A percentile compares a stretch with the other conserved stretches of the same genome.
Evolutionary conservation across 73 alveolate genomes (phyloP).

Genomic region (Breviolum minutum): DNA sequence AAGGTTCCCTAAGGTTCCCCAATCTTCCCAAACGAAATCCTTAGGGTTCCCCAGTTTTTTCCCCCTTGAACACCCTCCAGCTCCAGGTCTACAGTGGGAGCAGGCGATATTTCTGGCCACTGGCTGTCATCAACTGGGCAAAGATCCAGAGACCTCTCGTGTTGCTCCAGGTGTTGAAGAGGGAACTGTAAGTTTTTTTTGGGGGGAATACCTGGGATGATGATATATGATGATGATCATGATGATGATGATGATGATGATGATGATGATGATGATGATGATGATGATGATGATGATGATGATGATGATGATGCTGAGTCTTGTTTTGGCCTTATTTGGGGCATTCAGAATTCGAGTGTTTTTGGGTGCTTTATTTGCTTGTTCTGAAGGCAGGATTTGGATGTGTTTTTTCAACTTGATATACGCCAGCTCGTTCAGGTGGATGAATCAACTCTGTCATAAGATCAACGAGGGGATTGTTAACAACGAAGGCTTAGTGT

Average conservation of each 20-base stretch:
- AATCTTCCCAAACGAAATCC: no score
- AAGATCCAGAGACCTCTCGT: neutral
- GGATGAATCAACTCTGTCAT: no score
- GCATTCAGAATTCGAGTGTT: no score
- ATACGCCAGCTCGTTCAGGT: no score
- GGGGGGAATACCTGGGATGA: neutral
- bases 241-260: neutral
- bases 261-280: neutral
- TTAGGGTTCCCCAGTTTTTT: no score
- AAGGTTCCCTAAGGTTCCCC: neutral
- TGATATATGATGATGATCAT: neutral
- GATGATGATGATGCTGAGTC: neutral
- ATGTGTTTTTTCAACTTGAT: neutral
- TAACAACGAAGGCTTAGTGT: no score
- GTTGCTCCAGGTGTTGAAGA: neutral
- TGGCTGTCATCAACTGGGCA: neutral
- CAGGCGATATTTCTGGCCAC: neutral
- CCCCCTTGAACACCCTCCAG: no score
- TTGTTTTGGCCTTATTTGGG: neutral
- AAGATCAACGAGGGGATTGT: no score
- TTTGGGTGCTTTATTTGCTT: neutral
- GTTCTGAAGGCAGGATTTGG: neutral
- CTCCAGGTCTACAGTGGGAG: conserved; percentile 41
- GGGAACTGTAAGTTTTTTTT: neutral
- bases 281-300: neutral